Conservation (phyloP, 2,329 filamentous ascomycete species). For the Phyllachora maydis region DNA sequence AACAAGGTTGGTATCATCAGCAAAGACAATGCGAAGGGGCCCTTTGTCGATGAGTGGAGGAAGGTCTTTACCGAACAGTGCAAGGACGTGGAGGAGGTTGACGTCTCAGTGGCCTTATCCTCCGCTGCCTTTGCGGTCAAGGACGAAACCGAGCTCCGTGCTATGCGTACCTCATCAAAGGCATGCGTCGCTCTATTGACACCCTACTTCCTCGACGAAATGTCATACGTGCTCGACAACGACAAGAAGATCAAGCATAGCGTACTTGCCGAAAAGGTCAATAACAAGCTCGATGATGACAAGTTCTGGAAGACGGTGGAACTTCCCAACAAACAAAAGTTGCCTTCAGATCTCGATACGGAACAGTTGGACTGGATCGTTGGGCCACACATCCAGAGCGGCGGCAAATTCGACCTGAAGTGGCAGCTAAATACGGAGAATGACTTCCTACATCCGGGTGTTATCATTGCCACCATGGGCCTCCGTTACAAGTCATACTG, state of each 20-base stretch:
- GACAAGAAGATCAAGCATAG: slow-evolving; percentile 96
- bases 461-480: slow-evolving; percentile 83
- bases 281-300: slow-evolving; percentile 75
- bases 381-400: slow-evolving; percentile 80
- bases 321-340: slow-evolving; percentile 48
- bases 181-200: slow-evolving; percentile 90
- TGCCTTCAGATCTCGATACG: slow-evolving; percentile 73
- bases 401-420: slow-evolving; percentile 83
- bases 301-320: slow-evolving; percentile 80
- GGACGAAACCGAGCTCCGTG: slow-evolving; percentile 81
- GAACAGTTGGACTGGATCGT: slow-evolving; percentile 87
- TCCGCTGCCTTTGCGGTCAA: slow-evolving; percentile 74
- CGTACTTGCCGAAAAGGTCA: slow-evolving; percentile 65
- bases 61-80: slow-evolving; percentile 55
- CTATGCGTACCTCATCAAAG: slow-evolving; percentile 84
- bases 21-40: slow-evolving; percentile 69
- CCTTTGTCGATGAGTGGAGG: slow-evolving; percentile 95
- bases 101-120: slow-evolving; percentile 67
- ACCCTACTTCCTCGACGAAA: slow-evolving; percentile 93
- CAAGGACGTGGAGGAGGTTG: slow-evolving; percentile 76
- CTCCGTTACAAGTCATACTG: slow-evolving; percentile 92
- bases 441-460: slow-evolving; percentile 68
- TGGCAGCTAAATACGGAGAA: slow-evolving; percentile 62
- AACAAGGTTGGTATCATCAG: slow-evolving; percentile 77
- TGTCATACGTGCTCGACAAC: slow-evolving; percentile 87